Evolutionary conservation across 2,329 filamentous ascomycete species (phyloP), one percentile per base, ranked within the genome.

Genomic region (Talaromyces sp.): DNA sequence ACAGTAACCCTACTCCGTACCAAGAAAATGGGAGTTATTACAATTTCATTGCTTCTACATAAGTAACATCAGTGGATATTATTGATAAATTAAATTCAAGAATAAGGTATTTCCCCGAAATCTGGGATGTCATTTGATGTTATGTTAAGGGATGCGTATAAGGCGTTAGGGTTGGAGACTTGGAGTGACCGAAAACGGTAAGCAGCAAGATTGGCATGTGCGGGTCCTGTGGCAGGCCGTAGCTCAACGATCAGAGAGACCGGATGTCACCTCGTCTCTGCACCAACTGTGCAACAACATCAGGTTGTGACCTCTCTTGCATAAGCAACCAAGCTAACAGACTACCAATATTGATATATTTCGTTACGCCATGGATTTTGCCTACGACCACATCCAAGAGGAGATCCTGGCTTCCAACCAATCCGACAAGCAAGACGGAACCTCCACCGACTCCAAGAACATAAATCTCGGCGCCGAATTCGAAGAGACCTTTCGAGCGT

Each of bases 351-450:
- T 36, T 36, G 34, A 7, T 29, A n/a, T 7, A 17, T 19, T 54
- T 22, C 10, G 45, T 56, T 36, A 1, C 38, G 27, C 61, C 60
- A 98, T 99, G 95, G 95, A 99, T 86, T 85, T 96, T 74, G 93
- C 93, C 53, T 99, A 98, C 85, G 95, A 99, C 75, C 93, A 97
- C 78, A 96, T 98, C 73, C 89, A 92, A 76, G 92, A 97, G 81
- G 89, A 95, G 77, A 86, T 88, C 61, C 85, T 91, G 71, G 68
- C 76, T 68, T 83, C 86, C 45, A 85, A 87, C 72, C 83, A 88
- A 65, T 67, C 71, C 58, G 68, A 73, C 38, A 77, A 80, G 40
- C 81, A 82, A 67, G 79, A 81, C 51, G 77, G 78, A 56, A 75
- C 82, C 71, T 72, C 27, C 64, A 71, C 58, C 69, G 74, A 66